A percentile compares a stretch with the other conserved stretches of the same genome.
Evolutionary conservation across 345 rosid genomes (phyloP).

Genomic region (Reutealis trisperma): DNA sequence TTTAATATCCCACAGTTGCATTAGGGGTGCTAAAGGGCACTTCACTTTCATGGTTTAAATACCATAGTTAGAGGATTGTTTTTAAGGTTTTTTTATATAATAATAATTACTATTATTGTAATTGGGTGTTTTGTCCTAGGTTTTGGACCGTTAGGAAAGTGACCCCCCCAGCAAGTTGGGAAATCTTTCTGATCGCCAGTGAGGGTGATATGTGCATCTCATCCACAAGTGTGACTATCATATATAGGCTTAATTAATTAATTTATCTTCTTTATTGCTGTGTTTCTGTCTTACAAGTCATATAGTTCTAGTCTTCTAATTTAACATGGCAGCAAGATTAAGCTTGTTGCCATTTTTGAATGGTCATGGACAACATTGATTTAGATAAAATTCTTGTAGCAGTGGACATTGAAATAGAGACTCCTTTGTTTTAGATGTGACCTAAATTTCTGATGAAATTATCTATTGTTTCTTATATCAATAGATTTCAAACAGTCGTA

Average conservation of each 20-base stretch:
- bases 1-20: background rate
- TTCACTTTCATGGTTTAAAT: background rate
- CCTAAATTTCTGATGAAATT: background rate
- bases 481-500: too few species aligned
- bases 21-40: background rate
- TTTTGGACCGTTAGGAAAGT: background rate
- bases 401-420: background rate
- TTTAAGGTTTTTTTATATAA: too few species aligned
- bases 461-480: too few species aligned
- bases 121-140: background rate
- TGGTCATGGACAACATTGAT: background rate
- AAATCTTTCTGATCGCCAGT: background rate
- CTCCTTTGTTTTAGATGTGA: conserved; percentile 1
- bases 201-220: background rate
- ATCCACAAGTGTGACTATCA: background rate
- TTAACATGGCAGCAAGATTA: too few species aligned
- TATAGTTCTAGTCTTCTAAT: too few species aligned
- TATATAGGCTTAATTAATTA: too few species aligned
- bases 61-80: background rate
- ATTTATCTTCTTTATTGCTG: too few species aligned
- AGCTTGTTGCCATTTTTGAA: background rate
- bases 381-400: background rate
- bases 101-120: too few species aligned
- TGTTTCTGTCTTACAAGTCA: background rate
- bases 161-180: background rate